phyloP scores from a whole-genome alignment of 2,329 filamentous ascomycete genomes.

The Aureobasidium sp. region DNA sequence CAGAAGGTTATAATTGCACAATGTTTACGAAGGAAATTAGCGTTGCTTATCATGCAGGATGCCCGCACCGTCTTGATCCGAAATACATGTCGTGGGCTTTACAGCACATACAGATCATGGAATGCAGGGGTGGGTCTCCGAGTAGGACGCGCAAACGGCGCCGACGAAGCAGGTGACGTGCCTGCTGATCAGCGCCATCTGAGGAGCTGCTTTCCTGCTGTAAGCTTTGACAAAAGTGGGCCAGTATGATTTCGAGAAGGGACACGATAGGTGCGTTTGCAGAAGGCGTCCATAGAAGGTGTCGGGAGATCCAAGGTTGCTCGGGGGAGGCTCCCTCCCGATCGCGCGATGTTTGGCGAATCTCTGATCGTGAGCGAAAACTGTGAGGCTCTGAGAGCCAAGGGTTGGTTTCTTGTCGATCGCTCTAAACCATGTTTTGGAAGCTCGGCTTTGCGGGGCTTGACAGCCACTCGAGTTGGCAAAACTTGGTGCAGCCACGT shows the following conservation, averaged over 20 bases:
- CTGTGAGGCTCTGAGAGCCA: background rate
- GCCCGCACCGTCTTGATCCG: slow-evolving; percentile 6
- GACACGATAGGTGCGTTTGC: background rate
- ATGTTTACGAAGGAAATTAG: slow-evolving; percentile 12
- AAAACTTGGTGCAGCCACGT: slow-evolving; percentile 13
- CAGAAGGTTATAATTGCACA: background rate
- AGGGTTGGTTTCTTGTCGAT: background rate
- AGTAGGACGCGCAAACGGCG: slow-evolving; percentile 1
- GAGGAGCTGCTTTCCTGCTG: background rate
- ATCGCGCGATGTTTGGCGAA: slow-evolving; percentile 11
- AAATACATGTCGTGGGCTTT: slow-evolving; percentile 7
- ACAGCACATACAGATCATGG: slow-evolving; percentile 1
- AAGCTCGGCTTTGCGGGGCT: slow-evolving; percentile 1
- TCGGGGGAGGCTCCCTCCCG: background rate
- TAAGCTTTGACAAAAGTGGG: slow-evolving; percentile 7
- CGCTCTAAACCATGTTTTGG: slow-evolving; percentile 10
- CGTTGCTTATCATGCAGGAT: slow-evolving; percentile 4
- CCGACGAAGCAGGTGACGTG: slow-evolving; percentile 9
- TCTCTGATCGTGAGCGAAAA: slow-evolving; percentile 4
- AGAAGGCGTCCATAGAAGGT: background rate
- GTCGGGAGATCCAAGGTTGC: background rate
- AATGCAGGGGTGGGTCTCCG: slow-evolving; percentile 11
- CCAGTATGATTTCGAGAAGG: background rate
- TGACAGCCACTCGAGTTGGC: slow-evolving; percentile 3
- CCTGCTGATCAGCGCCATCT: slow-evolving; percentile 13